A percentile compares a stretch with the other conserved stretches of the same genome.
phyloP scores from a whole-genome alignment of 345 rosid species.

The Anastatica hierochuntica region DNA sequence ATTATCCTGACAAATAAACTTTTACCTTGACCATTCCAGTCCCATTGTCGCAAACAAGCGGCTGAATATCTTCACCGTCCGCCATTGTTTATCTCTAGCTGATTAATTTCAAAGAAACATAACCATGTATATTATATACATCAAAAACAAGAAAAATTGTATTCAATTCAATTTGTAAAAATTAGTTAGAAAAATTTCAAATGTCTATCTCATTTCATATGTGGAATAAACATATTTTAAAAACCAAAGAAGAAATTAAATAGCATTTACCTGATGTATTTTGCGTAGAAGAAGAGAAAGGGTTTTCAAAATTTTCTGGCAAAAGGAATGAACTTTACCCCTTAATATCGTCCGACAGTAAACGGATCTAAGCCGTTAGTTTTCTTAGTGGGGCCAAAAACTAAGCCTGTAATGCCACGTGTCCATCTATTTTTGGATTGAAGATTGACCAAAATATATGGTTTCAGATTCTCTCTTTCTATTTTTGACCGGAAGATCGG shows the following conservation, averaged over 20 bases:
- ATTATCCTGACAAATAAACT: neutral
- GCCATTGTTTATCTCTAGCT: conserved; percentile 37
- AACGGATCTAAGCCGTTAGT: conserved; percentile 16
- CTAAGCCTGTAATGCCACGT: conserved; percentile 14
- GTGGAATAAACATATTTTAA: neutral
- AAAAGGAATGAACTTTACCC: neutral
- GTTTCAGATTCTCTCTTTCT: too few species aligned
- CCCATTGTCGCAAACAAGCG: conserved; percentile 58
- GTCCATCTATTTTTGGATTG: conserved; percentile 10
- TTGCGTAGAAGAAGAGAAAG: conserved; percentile 5
- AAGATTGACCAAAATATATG: neutral
- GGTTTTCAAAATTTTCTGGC: conserved; percentile 10
- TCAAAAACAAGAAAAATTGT: too few species aligned
- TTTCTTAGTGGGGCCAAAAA: conserved; percentile 7
- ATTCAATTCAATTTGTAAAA: too few species aligned
- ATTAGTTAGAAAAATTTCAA: too few species aligned
- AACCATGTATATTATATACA: too few species aligned
- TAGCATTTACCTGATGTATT: conserved; percentile 10
- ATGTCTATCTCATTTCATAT: too few species aligned
- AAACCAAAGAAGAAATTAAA: neutral
- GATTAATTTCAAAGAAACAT: neutral
- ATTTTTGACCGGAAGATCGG: conserved; percentile 6
- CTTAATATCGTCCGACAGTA: conserved; percentile 15
- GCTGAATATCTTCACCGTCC: conserved; percentile 55
- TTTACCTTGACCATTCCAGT: conserved; percentile 65